Evolutionary conservation across 352 stramenopile genomes (phyloP).

Genomic region (Poterioochromonas sp.): DNA sequence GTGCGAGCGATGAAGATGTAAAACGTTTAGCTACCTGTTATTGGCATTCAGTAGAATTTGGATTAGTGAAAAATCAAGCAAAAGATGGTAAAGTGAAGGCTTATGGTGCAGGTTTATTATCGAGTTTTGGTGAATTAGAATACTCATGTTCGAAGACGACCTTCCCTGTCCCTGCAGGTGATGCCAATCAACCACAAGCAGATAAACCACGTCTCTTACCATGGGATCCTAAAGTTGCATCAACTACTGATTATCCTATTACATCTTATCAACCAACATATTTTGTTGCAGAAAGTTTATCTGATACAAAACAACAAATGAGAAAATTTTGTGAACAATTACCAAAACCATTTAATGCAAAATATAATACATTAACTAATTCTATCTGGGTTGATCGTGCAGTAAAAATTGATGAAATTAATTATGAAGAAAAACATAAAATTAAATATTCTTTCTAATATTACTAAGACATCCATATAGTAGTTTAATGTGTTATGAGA

Average conservation of each 20-base stretch:
- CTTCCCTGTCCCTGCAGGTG: slow-evolving; percentile 5
- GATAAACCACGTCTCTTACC: slow-evolving; percentile 72
- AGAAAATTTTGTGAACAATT: slow-evolving; percentile 84
- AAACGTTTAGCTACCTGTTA: slow-evolving; percentile 85
- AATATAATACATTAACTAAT: slow-evolving; percentile 65
- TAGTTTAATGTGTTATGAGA: too few relatives aligned
- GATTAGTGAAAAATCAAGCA: slow-evolving; percentile 68
- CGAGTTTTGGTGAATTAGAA: slow-evolving; percentile 91
- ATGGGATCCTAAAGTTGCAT: slow-evolving; percentile 85
- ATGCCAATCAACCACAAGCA: slow-evolving; percentile 42
- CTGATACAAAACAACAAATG: slow-evolving; percentile 81
- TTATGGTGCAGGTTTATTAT: slow-evolving; percentile 59
- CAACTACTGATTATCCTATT: slow-evolving; percentile 88
- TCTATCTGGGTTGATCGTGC: slow-evolving; percentile 19
- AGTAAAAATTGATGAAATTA: too few relatives aligned
- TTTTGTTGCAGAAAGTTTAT: slow-evolving; percentile 73
- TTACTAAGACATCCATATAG: too few relatives aligned
- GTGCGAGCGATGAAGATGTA: slow-evolving; percentile 27
- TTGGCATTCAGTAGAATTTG: slow-evolving; percentile 97
- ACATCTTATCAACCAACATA: slow-evolving; percentile 94
- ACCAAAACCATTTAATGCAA: slow-evolving; percentile 84
- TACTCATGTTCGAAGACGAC: slow-evolving; percentile 66
- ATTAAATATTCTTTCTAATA: too few relatives aligned
- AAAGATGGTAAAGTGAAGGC: slow-evolving; percentile 76
- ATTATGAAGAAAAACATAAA: too few relatives aligned